phyloP scores from a whole-genome alignment of 768 basidiomycete species.

The Suillus hirtellus region DNA sequence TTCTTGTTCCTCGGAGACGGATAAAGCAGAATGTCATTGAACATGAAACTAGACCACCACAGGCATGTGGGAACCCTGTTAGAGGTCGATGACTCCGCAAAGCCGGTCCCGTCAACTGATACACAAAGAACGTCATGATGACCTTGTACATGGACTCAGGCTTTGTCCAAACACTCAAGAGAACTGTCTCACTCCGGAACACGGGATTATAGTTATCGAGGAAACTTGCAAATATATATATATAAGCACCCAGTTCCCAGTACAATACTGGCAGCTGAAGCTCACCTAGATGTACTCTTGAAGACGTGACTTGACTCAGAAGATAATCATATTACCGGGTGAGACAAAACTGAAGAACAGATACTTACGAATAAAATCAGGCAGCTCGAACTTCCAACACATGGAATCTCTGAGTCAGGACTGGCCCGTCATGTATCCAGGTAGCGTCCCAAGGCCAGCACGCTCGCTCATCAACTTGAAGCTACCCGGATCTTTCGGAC shows the following conservation, averaged over 20 bases:
- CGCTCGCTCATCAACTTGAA: neutral
- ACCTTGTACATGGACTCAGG: neutral
- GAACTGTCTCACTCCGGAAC: slow-evolving; percentile 4
- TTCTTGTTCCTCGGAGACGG: neutral
- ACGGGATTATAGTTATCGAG: neutral
- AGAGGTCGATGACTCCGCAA: neutral
- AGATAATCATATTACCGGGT: neutral
- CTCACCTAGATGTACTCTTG: neutral
- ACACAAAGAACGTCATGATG: neutral
- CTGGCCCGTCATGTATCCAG: neutral
- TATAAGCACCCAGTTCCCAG: neutral
- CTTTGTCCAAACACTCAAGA: neutral
- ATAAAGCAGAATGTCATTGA: neutral
- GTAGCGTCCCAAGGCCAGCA: neutral
- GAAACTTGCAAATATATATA: neutral
- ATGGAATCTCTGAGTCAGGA: neutral
- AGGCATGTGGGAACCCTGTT: neutral
- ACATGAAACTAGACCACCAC: neutral
- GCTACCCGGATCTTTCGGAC: neutral
- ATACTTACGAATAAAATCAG: neutral
- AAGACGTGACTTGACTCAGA: neutral
- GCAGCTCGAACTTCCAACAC: neutral
- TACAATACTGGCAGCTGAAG: neutral
- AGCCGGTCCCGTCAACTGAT: neutral
- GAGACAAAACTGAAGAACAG: neutral